Evolutionary conservation across 2,329 filamentous ascomycete genomes (phyloP), one percentile per base, ranked within the genome.

Genomic region (Blastomyces emzantsi): DNA sequence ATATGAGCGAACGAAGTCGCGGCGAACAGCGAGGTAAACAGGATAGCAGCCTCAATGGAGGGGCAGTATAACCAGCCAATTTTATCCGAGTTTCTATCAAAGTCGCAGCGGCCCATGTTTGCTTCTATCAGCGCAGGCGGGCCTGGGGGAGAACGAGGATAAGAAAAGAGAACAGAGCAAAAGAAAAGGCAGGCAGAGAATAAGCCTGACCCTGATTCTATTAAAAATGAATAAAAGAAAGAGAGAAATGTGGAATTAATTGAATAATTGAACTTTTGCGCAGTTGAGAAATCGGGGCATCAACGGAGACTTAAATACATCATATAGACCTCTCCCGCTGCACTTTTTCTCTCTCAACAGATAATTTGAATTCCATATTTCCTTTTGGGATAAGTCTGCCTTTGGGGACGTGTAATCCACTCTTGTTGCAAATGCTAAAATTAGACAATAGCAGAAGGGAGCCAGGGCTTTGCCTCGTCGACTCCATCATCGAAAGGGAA

Each of bases 31-130:
- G 58, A 61, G 19, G 64, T 55, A 56, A 68, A 68, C 5, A 64
- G 33, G 22, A 66, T 41, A 30, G 67, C 64, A 15, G 66, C 64
- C 33, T 49, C 60, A 36, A 68, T 62, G 0, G 63, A 64, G 15
- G 66, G 66, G 36, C 67, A 68, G 43, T 66, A 68, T n/a, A 41
- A 11, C 67, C 67, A 68, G 11, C 60, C 45, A 22, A 64, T 30
- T 19, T 66, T 55, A 25, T 66, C 62, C 22, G 65, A 49, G 30
- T 62, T 60, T 9, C 19, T 19, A 13, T 60, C 49, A 17, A 63
- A 60, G 13, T 43, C 30, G 11, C 56, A 60, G n/a, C 45, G 45
- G 25, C 33, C 33, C 56, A 63, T 63, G 30, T 25, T 63, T 47
- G n/a, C 25, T 60, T 60, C 22, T 8, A 33, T 22, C 41, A 13